These are phyloP conservation scores for Gliomastix tumulicola DNA, from an alignment of 2,329 filamentous ascomycete species.

Conservation along the genomic window DNA sequence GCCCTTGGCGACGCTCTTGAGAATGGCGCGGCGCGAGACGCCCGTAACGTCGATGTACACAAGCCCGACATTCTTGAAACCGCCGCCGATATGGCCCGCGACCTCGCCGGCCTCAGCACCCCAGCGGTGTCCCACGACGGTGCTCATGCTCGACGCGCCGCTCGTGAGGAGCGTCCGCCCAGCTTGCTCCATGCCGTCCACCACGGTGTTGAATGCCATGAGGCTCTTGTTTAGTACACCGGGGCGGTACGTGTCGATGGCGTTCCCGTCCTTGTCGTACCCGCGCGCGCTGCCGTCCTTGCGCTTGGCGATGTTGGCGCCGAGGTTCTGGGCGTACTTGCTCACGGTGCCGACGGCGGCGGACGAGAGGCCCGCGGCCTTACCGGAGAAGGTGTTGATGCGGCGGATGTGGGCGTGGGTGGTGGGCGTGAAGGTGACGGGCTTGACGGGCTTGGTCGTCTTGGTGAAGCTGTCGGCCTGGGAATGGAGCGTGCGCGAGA, in stretches of 20 bases:
- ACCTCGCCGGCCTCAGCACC: slow-evolving; percentile 78
- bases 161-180: slow-evolving; percentile 71
- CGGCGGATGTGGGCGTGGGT: slow-evolving; percentile 82
- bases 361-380: slow-evolving; percentile 71
- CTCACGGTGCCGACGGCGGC: slow-evolving; percentile 82
- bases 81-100: slow-evolving; percentile 68
- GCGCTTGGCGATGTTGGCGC: slow-evolving; percentile 57
- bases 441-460: slow-evolving; percentile 73
- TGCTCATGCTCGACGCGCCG: slow-evolving; percentile 71
- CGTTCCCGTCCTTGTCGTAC: slow-evolving; percentile 63
- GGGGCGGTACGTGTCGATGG: slow-evolving; percentile 66
- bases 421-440: slow-evolving; percentile 79
- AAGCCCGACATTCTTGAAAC: slow-evolving; percentile 91
- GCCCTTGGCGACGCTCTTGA: slow-evolving; percentile 93
- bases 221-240: slow-evolving; percentile 91
- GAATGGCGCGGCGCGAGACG: slow-evolving; percentile 78
- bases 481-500: slow-evolving; percentile 69
- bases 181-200: slow-evolving; percentile 87
- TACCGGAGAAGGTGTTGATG: slow-evolving; percentile 78
- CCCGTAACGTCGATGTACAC: slow-evolving; percentile 97
- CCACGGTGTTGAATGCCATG: slow-evolving; percentile 92
- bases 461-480: slow-evolving; percentile 77
- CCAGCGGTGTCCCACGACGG: slow-evolving; percentile 84
- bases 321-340: slow-evolving; percentile 83
- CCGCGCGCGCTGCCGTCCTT: slow-evolving; percentile 49